Conservation (phyloP, 768 basidiomycete species). For the Tricholoma bakamatsutake region DNA sequence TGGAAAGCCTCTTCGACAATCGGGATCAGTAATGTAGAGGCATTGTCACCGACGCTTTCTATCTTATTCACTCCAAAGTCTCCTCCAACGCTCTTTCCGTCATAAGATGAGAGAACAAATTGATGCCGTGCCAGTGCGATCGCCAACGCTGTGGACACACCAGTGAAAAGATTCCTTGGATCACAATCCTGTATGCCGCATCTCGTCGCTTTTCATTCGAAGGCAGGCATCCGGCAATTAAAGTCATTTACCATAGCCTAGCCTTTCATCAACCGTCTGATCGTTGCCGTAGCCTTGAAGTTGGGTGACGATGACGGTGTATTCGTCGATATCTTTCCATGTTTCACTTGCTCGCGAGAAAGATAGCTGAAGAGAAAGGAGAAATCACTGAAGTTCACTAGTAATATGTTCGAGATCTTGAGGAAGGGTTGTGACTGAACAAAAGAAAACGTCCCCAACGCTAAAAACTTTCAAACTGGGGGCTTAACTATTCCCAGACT, state of each 20-base stretch:
- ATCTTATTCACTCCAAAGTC: too few species aligned
- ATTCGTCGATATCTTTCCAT: neutral
- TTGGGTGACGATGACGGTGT: too few species aligned
- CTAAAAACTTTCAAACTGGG: constrained; percentile 33
- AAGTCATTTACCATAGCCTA: too few species aligned
- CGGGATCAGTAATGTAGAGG: neutral
- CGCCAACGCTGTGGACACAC: too few species aligned
- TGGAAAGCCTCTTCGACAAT: too few species aligned
- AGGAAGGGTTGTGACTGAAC: neutral
- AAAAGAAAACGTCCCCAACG: neutral
- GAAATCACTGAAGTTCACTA: neutral
- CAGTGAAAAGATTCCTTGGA: too few species aligned
- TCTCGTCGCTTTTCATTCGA: too few species aligned
- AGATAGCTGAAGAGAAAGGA: too few species aligned
- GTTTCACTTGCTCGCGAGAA: neutral
- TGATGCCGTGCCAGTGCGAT: neutral
- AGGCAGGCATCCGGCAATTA: too few species aligned
- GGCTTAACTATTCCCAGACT: constrained; percentile 76
- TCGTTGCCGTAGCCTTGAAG: too few species aligned
- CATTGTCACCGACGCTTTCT: neutral
- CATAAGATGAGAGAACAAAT: neutral
- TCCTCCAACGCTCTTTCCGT: neutral
- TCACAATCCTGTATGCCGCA: too few species aligned
- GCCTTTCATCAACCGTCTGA: too few species aligned
- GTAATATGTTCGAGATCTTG: neutral